Evolutionary conservation across 2,329 filamentous ascomycete species (phyloP), one percentile per base, ranked within the genome.

Genomic region (Metarhizium album): DNA sequence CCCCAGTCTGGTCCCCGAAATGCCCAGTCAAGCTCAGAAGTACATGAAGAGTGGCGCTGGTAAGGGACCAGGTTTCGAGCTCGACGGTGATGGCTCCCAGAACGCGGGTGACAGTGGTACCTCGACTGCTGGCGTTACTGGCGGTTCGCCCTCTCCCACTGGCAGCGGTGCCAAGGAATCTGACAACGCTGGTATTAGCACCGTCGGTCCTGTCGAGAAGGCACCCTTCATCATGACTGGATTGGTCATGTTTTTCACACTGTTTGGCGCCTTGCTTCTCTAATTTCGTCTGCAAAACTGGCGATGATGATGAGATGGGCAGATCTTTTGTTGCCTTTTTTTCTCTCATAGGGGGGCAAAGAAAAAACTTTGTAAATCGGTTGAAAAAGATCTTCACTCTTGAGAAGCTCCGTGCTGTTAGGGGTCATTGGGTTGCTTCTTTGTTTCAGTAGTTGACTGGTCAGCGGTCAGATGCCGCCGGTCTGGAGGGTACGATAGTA

Each of bases 1-100:
- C 58, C 64, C 71, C 43, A 73, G 68, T 45, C 54, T 66, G 18
- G 67, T 82, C 24, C 78, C 78, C 13, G 69, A 70, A 37, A 78
- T 81, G 52, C 78, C 78, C 37, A 55, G 66, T 0, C 65, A 65
- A 27, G 78, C 78, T 29, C 55, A 70, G 57, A 72, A 76, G 69
- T 79, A 70, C 67, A 74, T 82, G 70, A 70, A 66, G 35, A 60
- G 68, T 8, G 78, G 78, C 59, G 77, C 77, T 46, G 78, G 78
- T 33, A 59, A 61, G 2, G 78, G 76, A 2, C 75, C 76, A 13
- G 78, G 78, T 55, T 70, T 81, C 18, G 65, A 65, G 2, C 70
- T 81, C 16, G 64, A 64, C 3, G 77, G 77, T 5, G 58, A 62
- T 20, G 78, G 78, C 23, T 82, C 78, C 22, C 78, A 81, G 67